These are phyloP conservation scores for Scytalidium lignicola DNA, from an alignment of 2,329 filamentous ascomycete genomes.

Conservation along the genomic window DNA sequence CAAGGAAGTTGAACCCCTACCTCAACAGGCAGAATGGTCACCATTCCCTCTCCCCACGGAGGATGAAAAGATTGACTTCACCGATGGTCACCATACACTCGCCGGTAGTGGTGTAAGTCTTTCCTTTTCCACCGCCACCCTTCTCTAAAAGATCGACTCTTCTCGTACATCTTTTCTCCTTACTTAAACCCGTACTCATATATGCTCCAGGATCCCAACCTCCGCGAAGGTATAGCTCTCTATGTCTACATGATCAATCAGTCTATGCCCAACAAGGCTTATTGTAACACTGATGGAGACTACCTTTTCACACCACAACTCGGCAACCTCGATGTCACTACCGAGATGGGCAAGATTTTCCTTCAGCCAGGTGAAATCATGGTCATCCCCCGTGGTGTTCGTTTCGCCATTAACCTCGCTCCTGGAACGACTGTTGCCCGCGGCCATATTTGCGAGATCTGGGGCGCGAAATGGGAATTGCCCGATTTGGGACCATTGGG, in stretches of 20 bases:
- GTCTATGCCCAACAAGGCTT: slow-evolving; percentile 40
- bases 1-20: slow-evolving; percentile 37
- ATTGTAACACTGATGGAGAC: slow-evolving; percentile 56
- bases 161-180: too few species aligned
- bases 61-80: slow-evolving; percentile 44
- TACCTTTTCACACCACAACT: slow-evolving; percentile 59
- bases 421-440: slow-evolving; percentile 45
- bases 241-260: slow-evolving; percentile 44
- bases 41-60: slow-evolving; percentile 8
- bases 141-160: background rate
- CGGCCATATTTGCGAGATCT: slow-evolving; percentile 61
- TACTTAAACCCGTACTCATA: background rate
- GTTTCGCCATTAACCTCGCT: slow-evolving; percentile 55
- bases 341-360: slow-evolving; percentile 44
- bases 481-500: slow-evolving; percentile 62
- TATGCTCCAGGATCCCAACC: slow-evolving; percentile 35
- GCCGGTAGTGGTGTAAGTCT: slow-evolving; percentile 36
- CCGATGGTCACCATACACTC: slow-evolving; percentile 43
- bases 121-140: too few species aligned
- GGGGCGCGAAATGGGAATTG: slow-evolving; percentile 56
- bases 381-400: slow-evolving; percentile 58
- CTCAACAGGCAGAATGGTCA: slow-evolving; percentile 41
- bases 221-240: slow-evolving; percentile 42
- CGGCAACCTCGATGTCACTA: slow-evolving; percentile 52
- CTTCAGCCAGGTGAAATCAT: slow-evolving; percentile 61